Evolutionary conservation across 2,329 filamentous ascomycete species (phyloP).

Genomic region (Dothistroma pini): DNA sequence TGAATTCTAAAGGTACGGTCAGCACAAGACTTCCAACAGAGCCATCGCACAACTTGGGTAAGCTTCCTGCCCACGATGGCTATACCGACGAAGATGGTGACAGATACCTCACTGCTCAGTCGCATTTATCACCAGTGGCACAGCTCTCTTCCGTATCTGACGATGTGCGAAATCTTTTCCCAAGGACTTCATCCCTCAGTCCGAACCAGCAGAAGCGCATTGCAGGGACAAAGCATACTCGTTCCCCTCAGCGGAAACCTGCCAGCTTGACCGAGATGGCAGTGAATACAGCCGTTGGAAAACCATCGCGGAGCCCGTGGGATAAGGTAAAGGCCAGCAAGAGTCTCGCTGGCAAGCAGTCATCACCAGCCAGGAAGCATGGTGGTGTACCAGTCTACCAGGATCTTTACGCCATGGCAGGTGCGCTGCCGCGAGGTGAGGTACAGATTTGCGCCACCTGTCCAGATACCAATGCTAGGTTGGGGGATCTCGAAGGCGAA

Average conservation of each 20-base stretch:
- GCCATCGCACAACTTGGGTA: not conserved
- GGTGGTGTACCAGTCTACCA: not conserved
- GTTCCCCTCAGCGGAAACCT: constrained; percentile 1
- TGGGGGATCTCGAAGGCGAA: constrained; percentile 25
- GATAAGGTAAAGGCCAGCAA: constrained; percentile 21
- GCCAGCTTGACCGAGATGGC: constrained; percentile 10
- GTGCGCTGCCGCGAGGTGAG: not conserved
- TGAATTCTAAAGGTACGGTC: constrained; percentile 14
- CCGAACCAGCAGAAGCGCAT: not conserved
- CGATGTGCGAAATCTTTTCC: constrained; percentile 29
- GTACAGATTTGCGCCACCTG: constrained; percentile 15
- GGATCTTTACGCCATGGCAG: not conserved
- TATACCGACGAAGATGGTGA: constrained; percentile 16
- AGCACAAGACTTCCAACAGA: constrained; percentile 14
- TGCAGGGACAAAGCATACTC: not conserved
- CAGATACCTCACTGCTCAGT: constrained; percentile 17
- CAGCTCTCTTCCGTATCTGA: constrained; percentile 24
- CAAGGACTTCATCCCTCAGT: constrained; percentile 28
- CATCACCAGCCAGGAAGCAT: not conserved
- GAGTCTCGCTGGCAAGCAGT: not conserved
- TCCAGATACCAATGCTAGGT: constrained; percentile 17
- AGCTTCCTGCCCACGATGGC: not conserved
- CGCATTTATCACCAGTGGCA: constrained; percentile 16
- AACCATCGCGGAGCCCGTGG: constrained; percentile 25
- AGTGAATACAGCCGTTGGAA: constrained; percentile 13